phyloP scores from a whole-genome alignment of 257 asterid genomes.

The Catharanthus roseus region DNA sequence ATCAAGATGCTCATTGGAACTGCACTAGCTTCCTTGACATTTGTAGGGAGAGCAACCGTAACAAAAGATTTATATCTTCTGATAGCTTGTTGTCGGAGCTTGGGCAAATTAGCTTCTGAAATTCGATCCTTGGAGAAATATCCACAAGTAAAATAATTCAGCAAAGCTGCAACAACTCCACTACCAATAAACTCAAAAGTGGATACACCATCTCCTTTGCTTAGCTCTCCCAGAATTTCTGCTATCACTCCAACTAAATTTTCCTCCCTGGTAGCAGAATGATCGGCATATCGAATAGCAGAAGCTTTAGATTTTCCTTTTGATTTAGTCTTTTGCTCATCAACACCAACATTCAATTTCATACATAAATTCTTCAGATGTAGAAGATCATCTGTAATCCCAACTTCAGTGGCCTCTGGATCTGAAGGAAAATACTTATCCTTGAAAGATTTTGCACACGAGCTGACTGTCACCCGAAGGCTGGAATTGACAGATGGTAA shows the following conservation, averaged over 20 bases:
- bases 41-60: constrained; percentile 66
- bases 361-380: constrained; percentile 74
- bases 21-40: constrained; percentile 34
- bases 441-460: constrained; percentile 78
- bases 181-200: constrained; percentile 97
- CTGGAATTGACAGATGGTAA: constrained; percentile 49
- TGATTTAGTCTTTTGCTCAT: constrained; percentile 56
- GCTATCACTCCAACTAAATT: constrained; percentile 57
- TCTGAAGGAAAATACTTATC: constrained; percentile 80
- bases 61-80: constrained; percentile 81
- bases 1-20: constrained; percentile 77
- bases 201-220: constrained; percentile 94
- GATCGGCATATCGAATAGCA: constrained; percentile 40
- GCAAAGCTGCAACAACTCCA: constrained; percentile 80
- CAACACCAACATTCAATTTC: constrained; percentile 57
- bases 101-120: constrained; percentile 61
- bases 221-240: constrained; percentile 81
- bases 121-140: constrained; percentile 68
- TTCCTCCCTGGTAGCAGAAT: constrained; percentile 57
- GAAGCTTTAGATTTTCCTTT: constrained; percentile 89
- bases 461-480: constrained; percentile 67
- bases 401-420: constrained; percentile 59
- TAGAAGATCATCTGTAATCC: constrained; percentile 78
- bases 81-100: constrained; percentile 78
- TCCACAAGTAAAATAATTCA: constrained; percentile 86